Evolutionary conservation across 768 basidiomycete species (phyloP), one percentile per base, ranked within the genome.

Genomic region (Thelephora aurantiotincta): DNA sequence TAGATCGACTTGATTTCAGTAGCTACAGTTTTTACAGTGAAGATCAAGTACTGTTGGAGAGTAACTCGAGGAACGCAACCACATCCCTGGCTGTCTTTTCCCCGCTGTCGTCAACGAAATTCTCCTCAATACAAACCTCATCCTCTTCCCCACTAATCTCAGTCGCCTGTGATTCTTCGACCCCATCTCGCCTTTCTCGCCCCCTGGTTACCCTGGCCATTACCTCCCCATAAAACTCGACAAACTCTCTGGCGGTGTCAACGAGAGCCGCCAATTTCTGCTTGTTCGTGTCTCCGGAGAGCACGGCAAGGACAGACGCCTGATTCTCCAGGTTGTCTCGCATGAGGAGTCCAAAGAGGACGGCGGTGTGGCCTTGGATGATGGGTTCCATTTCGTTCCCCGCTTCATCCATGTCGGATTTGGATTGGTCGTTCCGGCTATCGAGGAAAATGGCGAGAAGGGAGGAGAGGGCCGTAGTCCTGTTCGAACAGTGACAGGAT

Each of bases 301-400:
- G 57, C 2, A 50, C 51, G n/a, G 58, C 58, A 16, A 68, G 46
- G 43, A 71, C 54, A 5, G 61, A 48, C 12, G 47, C 16, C 50
- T 63, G 64, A 47, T 66, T 70, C n/a, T 49, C 43, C 6, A 58
- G 37, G 20, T 60, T 58, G 35, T 62, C 56, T 35, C 61, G 60
- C 45, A 68, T 64, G 34, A 76, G 62, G 5, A 77, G 57, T 7
- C 73, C 85, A 43, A 91, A 72, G 4, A 91, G 71, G 6, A 90
- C 75, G 0, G 87, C 77, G 3, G 85, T 72, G 56, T 88, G 86
- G 0, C 82, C 82, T 13, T 74, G 73, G 6, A 90, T 68, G 52
- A 84, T 78, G 11, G 68, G 53, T 22, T 62, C 63, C 14, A 59
- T 55, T 11, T 56, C 62, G 34, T 51, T 57, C 35, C 57, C 62